phyloP scores from a whole-genome alignment of 2,329 filamentous ascomycete species.

The Botrytis cinerea region DNA sequence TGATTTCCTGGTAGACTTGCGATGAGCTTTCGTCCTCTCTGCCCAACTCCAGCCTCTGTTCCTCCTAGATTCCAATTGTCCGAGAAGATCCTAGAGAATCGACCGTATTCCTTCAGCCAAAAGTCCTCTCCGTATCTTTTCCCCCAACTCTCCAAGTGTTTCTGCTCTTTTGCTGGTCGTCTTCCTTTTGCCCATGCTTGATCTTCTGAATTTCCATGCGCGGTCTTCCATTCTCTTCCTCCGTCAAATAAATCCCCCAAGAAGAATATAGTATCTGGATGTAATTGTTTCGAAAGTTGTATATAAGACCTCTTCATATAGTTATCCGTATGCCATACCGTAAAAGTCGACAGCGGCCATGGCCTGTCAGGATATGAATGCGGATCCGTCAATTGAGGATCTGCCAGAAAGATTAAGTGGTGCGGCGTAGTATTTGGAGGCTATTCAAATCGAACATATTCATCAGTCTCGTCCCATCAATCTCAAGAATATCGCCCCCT shows the following conservation, averaged over 20 bases:
- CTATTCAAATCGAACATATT: constrained; percentile 48
- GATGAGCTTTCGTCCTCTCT: constrained; percentile 74
- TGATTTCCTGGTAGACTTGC: constrained; percentile 91
- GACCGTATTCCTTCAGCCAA: constrained; percentile 83
- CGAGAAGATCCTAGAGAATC: constrained; percentile 86
- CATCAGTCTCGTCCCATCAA: constrained; percentile 31
- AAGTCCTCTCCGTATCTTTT: constrained; percentile 76
- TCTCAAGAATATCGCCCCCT: background rate
- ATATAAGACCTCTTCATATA: constrained; percentile 83
- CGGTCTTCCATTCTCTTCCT: constrained; percentile 89
- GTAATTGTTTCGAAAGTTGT: constrained; percentile 71
- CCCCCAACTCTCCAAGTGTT: constrained; percentile 65
- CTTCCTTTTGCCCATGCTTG: constrained; percentile 57
- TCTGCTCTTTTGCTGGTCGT: constrained; percentile 54
- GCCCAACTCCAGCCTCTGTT: constrained; percentile 55
- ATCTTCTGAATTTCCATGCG: constrained; percentile 58
- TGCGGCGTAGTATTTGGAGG: constrained; percentile 77
- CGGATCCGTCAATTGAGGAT: constrained; percentile 73
- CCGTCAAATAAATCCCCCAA: constrained; percentile 95
- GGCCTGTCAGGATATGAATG: constrained; percentile 73
- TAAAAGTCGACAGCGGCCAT: constrained; percentile 68
- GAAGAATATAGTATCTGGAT: constrained; percentile 88
- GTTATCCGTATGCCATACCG: constrained; percentile 78
- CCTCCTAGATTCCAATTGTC: constrained; percentile 64
- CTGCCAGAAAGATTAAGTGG: constrained; percentile 67